Percentiles rank a stretch among this genome's conserved stretches.
These are phyloP conservation scores for Pythium rishiriense DNA, from an alignment of 352 stramenopile genomes.

Conservation along the genomic window DNA sequence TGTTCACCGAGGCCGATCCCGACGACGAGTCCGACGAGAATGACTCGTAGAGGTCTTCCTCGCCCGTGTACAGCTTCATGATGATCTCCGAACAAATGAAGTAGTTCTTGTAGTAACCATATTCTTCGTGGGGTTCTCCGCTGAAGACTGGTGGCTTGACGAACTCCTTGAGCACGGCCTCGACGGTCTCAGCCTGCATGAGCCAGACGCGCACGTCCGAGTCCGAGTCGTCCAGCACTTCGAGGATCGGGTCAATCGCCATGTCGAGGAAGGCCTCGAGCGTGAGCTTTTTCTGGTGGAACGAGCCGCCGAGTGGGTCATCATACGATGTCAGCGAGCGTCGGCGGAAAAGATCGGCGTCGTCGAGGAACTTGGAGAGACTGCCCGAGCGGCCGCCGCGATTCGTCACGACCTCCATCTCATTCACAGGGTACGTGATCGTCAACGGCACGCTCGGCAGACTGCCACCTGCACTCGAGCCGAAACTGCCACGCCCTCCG, in stretches of 20 bases:
- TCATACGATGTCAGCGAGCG: slow-evolving; percentile 76
- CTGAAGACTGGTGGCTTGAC: slow-evolving; percentile 73
- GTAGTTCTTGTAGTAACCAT: slow-evolving; percentile 89
- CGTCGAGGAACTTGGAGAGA: slow-evolving; percentile 81
- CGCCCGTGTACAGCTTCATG: slow-evolving; percentile 88
- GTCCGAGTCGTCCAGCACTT: slow-evolving; percentile 85
- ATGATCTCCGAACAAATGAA: slow-evolving; percentile 90
- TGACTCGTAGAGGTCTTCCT: slow-evolving; percentile 87
- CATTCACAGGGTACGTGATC: slow-evolving; percentile 78
- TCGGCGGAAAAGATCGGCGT: slow-evolving; percentile 69
- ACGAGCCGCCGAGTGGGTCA: slow-evolving; percentile 46
- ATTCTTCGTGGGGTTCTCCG: slow-evolving; percentile 83
- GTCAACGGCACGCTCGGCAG: slow-evolving; percentile 48
- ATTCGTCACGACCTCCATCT: slow-evolving; percentile 86
- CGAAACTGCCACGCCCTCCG: slow-evolving; percentile 16
- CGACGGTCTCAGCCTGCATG: slow-evolving; percentile 75
- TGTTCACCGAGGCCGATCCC: slow-evolving; percentile 57
- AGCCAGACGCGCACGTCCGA: slow-evolving; percentile 85
- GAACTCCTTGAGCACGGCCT: slow-evolving; percentile 77
- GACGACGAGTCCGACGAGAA: slow-evolving; percentile 84
- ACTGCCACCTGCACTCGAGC: background rate
- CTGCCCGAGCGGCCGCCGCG: slow-evolving; percentile 63
- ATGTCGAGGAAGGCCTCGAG: slow-evolving; percentile 72
- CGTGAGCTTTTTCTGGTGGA: slow-evolving; percentile 71
- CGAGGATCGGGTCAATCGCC: slow-evolving; percentile 83